Evolutionary conservation across 2,329 filamentous ascomycete species (phyloP), one percentile per base, ranked within the genome.

Genomic region (Dryadomyces sulphureus): DNA sequence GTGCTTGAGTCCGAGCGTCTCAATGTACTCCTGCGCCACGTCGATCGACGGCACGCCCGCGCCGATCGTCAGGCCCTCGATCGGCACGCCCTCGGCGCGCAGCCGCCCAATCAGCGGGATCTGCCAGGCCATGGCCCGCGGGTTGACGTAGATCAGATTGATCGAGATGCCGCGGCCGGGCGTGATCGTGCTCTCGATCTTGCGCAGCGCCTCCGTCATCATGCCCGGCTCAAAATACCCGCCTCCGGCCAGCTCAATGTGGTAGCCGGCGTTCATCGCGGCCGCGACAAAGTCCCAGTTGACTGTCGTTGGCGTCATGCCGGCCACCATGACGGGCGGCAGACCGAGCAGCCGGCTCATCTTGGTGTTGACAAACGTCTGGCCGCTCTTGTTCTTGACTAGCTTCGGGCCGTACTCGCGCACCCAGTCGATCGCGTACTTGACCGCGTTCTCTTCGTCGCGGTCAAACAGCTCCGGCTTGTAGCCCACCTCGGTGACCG

Each of bases 391-490:
- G 14, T 85, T 95, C 66, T 86, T 92, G 56, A 94, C 80, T 38
- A 98, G 73, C 49, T 81, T 83, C n/a, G 93, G 92, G 9, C 90
- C 89, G 60, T 92, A 89, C 62, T 95, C 89, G 65, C 93, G 93
- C 48, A 98, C 88, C 93, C 93, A 98, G 64, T 98, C 87, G 25
- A 88, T 82, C 42, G 92, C 90, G 61, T 88, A 96, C 63, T 89
- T 92, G 58, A 98, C 83, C 5, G 92, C 89, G 57, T 95, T 79
- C 60, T 95, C 86, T 57, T 89, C 87, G 60, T 98, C 92, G 48
- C 92, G 84, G 60, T 98, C 90, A 56, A 98, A 98, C 44, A 98
- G 73, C 66, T 98, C 92, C 2, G 90, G 84, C 73, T 98, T 98
- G 72, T 95, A 98, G 46, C 92, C 92, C 51, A 98, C 83, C 63